A percentile compares a stretch with the other conserved stretches of the same genome.
Conservation (phyloP, 768 basidiomycete genomes). For the Neoboletus brunneissimus region DNA sequence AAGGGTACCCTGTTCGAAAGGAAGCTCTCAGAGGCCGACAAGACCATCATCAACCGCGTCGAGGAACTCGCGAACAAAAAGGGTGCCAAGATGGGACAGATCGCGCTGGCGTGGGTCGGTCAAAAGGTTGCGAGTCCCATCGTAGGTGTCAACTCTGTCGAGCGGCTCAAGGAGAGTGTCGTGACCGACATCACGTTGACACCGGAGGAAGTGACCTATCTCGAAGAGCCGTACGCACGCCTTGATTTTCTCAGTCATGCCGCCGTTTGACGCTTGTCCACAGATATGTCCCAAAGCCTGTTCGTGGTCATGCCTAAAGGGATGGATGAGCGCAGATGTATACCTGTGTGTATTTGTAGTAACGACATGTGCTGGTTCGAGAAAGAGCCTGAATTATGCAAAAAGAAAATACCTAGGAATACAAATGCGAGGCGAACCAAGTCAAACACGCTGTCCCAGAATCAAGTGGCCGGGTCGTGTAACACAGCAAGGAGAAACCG, state of each 20-base stretch:
- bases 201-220: conserved; percentile 30
- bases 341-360: conserved; percentile 6
- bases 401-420: conserved; percentile 8
- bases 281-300: conserved; percentile 20
- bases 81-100: conserved; percentile 42
- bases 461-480: conserved; percentile 63
- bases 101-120: conserved; percentile 44
- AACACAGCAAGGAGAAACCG: conserved; percentile 81
- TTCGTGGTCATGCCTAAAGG: conserved; percentile 18
- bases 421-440: conserved; percentile 4
- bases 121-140: conserved; percentile 45
- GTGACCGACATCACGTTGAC: conserved; percentile 24
- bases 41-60: conserved; percentile 39
- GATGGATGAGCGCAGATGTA: neutral
- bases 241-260: neutral
- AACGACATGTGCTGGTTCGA: neutral
- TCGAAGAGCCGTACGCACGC: conserved; percentile 29
- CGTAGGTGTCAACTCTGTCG: conserved; percentile 39
- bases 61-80: conserved; percentile 42
- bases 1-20: conserved; percentile 26
- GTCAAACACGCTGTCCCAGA: neutral
- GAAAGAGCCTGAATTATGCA: conserved; percentile 8
- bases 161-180: conserved; percentile 32
- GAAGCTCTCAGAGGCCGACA: conserved; percentile 28
- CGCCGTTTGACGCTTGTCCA: neutral